Percentiles rank a stretch among this genome's conserved stretches.
Evolutionary conservation across 2,329 filamentous ascomycete species (phyloP).

Genomic region (Pestalotiopsis sp.): DNA sequence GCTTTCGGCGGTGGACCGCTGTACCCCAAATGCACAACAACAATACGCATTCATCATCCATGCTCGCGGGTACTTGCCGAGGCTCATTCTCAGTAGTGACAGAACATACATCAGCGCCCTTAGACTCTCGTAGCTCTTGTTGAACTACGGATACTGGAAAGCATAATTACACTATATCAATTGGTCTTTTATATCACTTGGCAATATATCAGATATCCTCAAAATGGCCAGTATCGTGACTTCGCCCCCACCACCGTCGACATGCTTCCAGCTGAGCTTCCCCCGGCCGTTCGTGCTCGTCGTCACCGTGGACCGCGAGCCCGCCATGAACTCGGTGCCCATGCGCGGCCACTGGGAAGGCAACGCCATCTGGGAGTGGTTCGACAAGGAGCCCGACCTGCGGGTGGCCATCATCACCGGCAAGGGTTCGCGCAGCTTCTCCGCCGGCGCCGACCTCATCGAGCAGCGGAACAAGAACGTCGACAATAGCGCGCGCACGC

Average conservation of each 20-base stretch:
- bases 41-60: neutral
- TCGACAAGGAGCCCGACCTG: constrained; percentile 51
- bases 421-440: constrained; percentile 55
- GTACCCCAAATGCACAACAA: neutral
- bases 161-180: neutral
- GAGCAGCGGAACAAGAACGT: constrained; percentile 36
- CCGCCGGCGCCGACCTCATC: constrained; percentile 57
- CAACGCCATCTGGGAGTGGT: constrained; percentile 53
- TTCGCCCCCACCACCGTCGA: neutral
- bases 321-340: constrained; percentile 49
- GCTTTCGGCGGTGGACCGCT: neutral
- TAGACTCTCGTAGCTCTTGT: neutral
- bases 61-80: neutral
- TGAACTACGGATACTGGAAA: neutral
- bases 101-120: neutral
- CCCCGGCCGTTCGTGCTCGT: constrained; percentile 51
- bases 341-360: constrained; percentile 50
- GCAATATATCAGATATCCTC: too few relatives aligned
- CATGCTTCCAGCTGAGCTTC: constrained; percentile 38
- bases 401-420: constrained; percentile 54
- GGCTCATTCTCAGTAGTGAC: neutral
- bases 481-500: constrained; percentile 24
- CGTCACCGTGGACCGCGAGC: constrained; percentile 55
- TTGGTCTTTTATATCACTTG: too few relatives aligned
- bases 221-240: neutral